Base-by-base conservation (phyloP, 331 rosid species). In the Rhamnella rubrinervis region DNA sequence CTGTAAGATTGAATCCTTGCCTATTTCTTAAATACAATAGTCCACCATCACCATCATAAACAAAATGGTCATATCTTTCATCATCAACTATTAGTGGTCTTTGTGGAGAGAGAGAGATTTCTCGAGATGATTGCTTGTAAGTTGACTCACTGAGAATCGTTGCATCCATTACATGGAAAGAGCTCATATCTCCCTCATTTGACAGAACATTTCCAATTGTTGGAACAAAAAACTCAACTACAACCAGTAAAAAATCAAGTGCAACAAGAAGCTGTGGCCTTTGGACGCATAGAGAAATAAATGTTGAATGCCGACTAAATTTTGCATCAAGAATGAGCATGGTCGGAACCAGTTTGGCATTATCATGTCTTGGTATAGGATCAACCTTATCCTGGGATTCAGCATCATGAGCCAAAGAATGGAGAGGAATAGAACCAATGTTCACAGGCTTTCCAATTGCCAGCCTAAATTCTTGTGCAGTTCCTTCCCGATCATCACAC, bases 261-360 rank as follows among this genome's bases (percentile, higher is more conserved):
- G 96, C 92, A 74, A 95, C 97, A 59, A 95, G 95, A 72, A 95
- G 79, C 75, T 89, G 96, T 67, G 97, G 98, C 83, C 96, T 85
- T 80, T 95, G 98, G 74, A 95, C 66, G 40, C 91, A 84, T 71
- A 95, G 46, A 47, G 95, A 87, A 77, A 91, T 79, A 63, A 74
- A 75, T 20, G 89, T 91, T 70, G 88, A 85, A 50, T 71, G 73
- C 65, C 71, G 89, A 64, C 77, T 74, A 63, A 89, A 80, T 77
- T 84, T 95, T 39, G 85, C 85, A 83, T 95, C 97, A 55, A 95
- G 83, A 77, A 95, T 89, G 71, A 95, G 89, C 98, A 95, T 95
- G 1, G 98, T 78, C 50, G 95, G 92, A 75, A 85, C 83, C 63
- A 84, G 86, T 62, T 77, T 75, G 59, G 71, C 49, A 75, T 17